A percentile compares a stretch with the other conserved stretches of the same genome.
Conservation (phyloP, 2,329 filamentous ascomycete genomes). For the Sporothrix globosa region DNA sequence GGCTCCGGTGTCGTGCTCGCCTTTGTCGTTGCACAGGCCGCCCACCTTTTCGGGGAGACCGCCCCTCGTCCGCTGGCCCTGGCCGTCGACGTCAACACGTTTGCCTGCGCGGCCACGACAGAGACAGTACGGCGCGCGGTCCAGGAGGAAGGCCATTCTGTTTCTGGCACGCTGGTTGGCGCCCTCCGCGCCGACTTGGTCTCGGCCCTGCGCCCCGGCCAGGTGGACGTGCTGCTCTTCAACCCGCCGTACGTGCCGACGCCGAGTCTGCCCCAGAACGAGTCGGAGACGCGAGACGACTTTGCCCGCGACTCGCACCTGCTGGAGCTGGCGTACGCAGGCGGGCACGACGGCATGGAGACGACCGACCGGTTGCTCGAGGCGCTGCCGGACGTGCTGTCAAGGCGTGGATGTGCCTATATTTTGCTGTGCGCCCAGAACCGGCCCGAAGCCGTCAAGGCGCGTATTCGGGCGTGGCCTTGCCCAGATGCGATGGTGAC, state of each 20-base stretch:
- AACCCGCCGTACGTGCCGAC: constrained; percentile 98
- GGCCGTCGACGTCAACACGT: constrained; percentile 81
- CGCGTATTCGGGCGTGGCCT: constrained; percentile 38
- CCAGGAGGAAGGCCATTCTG: constrained; percentile 34
- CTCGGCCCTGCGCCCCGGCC: constrained; percentile 58
- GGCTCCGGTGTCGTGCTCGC: constrained; percentile 93
- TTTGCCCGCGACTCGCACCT: constrained; percentile 85
- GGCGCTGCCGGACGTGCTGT: constrained; percentile 66
- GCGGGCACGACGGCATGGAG: constrained; percentile 90
- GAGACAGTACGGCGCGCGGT: constrained; percentile 65
- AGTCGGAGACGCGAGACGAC: constrained; percentile 33
- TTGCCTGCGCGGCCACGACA: constrained; percentile 76
- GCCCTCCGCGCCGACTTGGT: constrained; percentile 72
- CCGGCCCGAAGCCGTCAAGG: constrained; percentile 61
- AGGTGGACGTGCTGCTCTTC: constrained; percentile 86
- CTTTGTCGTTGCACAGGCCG: constrained; percentile 78
- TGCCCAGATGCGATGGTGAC: constrained; percentile 32
- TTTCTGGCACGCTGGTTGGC: constrained; percentile 59
- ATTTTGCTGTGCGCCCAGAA: constrained; percentile 90
- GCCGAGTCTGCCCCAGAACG: constrained; percentile 65
- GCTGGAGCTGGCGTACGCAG: constrained; percentile 84
- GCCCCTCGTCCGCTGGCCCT: constrained; percentile 62
- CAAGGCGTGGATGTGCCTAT: constrained; percentile 76
- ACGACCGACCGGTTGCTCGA: constrained; percentile 79
- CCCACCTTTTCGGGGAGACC: constrained; percentile 66